Percentiles rank a stretch among this genome's conserved stretches.
Evolutionary conservation across 2,329 filamentous ascomycete species (phyloP).

Genomic region (Paecilomyces dactylethromorphus): DNA sequence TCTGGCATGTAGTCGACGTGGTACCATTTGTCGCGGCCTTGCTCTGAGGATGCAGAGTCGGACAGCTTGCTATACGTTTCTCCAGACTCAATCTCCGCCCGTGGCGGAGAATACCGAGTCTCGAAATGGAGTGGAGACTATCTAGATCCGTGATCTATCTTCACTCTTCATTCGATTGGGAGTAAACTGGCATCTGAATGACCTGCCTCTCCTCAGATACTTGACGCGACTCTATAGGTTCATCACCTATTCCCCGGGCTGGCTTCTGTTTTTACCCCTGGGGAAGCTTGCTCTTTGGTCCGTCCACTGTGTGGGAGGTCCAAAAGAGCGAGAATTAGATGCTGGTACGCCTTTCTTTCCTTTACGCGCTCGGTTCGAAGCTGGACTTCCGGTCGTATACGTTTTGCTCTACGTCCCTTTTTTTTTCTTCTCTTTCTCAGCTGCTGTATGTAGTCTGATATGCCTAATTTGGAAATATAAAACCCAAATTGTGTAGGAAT

Average conservation of each 20-base stretch:
- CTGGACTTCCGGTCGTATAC: constrained; percentile 2
- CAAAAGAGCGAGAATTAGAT: constrained; percentile 41
- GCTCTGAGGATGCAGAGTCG: constrained; percentile 5
- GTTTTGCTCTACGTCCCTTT: constrained; percentile 7
- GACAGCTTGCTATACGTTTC: constrained; percentile 12
- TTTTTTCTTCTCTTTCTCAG: constrained; percentile 3
- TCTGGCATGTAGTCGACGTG: constrained; percentile 13
- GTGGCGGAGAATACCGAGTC: constrained; percentile 16
- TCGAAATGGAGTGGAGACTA: constrained; percentile 22
- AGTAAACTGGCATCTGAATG: constrained; percentile 5
- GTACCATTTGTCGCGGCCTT: constrained; percentile 1
- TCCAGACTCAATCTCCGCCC: constrained; percentile 11
- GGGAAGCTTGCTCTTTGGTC: constrained; percentile 22
- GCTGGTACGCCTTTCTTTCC: constrained; percentile 28
- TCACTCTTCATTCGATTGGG: constrained; percentile 1
- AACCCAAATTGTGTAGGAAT: constrained; percentile 1
- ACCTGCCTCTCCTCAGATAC: constrained; percentile 5
- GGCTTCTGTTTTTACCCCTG: constrained; percentile 28
- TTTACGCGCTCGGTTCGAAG: background rate
- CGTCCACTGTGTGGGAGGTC: constrained; percentile 22
- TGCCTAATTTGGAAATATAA: constrained; percentile 13
- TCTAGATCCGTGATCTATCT: constrained; percentile 26
- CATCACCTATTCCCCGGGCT: constrained; percentile 51
- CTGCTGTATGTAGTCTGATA: constrained; percentile 16
- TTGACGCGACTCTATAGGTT: constrained; percentile 37